Percentiles rank a stretch among this genome's conserved stretches.
Evolutionary conservation across 2,329 filamentous ascomycete species (phyloP).

Genomic region (Zymoseptoria pseudotritici): DNA sequence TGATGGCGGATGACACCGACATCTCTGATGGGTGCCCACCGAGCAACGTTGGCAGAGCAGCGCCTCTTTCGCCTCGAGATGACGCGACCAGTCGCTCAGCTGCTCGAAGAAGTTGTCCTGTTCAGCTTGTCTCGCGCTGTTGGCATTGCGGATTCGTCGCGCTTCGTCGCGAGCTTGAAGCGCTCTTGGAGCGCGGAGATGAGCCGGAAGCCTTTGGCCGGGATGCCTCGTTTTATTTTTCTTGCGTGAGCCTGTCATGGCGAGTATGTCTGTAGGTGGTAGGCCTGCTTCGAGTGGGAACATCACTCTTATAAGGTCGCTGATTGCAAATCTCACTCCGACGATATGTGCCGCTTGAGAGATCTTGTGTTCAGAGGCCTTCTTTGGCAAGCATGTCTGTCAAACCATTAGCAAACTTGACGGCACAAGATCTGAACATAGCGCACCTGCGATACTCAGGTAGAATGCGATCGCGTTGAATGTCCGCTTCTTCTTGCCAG

Average conservation of each 20-base stretch:
- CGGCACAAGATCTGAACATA: background rate
- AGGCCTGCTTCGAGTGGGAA: background rate
- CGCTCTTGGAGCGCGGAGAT: background rate
- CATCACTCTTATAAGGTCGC: background rate
- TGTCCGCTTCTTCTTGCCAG: conserved; percentile 50
- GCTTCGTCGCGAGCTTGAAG: background rate
- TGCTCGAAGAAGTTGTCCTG: background rate
- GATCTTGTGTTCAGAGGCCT: conserved; percentile 22
- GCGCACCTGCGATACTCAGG: conserved; percentile 57
- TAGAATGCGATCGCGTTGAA: conserved; percentile 60
- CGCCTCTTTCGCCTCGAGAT: background rate
- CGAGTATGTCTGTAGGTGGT: background rate
- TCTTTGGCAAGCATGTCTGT: conserved; percentile 36
- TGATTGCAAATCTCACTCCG: background rate
- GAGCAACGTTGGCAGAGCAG: background rate
- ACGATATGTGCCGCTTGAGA: background rate
- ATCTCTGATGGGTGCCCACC: background rate
- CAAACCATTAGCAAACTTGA: background rate
- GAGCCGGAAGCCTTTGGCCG: background rate
- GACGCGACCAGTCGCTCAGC: background rate
- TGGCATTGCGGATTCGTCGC: background rate
- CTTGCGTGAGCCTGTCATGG: conserved; percentile 2
- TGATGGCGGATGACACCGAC: background rate
- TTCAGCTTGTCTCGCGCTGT: background rate
- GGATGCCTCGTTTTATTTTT: conserved; percentile 1